phyloP scores from a whole-genome alignment of 1,284 basidiomycete species.

The Trametes sp. region DNA sequence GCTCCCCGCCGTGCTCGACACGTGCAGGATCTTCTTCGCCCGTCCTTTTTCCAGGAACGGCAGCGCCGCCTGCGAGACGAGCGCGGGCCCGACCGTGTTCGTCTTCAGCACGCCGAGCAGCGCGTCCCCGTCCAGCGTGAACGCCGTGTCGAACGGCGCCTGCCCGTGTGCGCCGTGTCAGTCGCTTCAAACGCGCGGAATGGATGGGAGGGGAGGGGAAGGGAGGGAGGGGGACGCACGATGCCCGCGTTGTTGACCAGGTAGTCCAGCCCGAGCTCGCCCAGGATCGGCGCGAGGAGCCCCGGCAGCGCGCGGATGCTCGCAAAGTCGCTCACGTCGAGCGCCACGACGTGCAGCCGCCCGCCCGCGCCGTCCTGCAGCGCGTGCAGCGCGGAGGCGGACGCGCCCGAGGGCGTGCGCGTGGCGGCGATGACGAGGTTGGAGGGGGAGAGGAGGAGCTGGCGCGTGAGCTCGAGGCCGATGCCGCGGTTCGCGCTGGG shows the following conservation, averaged over 20 bases:
- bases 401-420: conserved; percentile 39
- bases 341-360: conserved; percentile 40
- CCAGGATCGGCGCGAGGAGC: conserved; percentile 5
- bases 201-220: neutral
- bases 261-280: conserved; percentile 44
- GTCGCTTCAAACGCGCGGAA: neutral
- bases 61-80: conserved; percentile 43
- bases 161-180: conserved; percentile 32
- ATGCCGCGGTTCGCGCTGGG: conserved; percentile 22
- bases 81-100: conserved; percentile 46
- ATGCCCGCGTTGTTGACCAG: conserved; percentile 51
- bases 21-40: conserved; percentile 46
- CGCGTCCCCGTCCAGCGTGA: conserved; percentile 33
- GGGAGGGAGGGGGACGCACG: conserved; percentile 34
- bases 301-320: neutral
- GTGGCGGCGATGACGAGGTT: conserved; percentile 47
- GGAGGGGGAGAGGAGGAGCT: conserved; percentile 37
- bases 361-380: conserved; percentile 33
- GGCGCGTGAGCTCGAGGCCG: conserved; percentile 43
- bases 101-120: conserved; percentile 36
- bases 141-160: conserved; percentile 34
- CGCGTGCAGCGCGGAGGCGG: conserved; percentile 34
- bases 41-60: conserved; percentile 42
- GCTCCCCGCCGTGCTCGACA: conserved; percentile 43
- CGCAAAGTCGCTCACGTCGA: conserved; percentile 40